A percentile compares a stretch with the other conserved stretches of the same genome.
Evolutionary conservation across 805 yeast genomes (phyloP).

Genomic region (Wickerhamiella nectarea): DNA sequence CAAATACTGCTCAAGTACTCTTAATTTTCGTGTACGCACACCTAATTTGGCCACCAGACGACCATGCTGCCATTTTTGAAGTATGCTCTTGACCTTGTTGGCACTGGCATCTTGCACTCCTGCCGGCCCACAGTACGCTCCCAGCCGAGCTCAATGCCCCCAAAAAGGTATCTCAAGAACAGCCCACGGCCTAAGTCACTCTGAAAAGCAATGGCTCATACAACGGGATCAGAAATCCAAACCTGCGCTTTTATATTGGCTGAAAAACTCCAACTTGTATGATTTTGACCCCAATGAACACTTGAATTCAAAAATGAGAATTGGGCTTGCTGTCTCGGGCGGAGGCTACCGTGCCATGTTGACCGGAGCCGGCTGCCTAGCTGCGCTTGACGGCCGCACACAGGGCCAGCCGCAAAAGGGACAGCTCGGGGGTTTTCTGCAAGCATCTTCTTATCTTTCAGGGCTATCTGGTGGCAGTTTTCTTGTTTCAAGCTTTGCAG

Average conservation of each 20-base stretch:
- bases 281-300: conserved; percentile 3
- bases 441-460: conserved; percentile 39
- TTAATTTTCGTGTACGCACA: no score
- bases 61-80: no score
- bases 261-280: not conserved
- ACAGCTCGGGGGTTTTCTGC: conserved; percentile 36
- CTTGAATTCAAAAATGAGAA: not conserved
- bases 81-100: no score
- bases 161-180: not conserved
- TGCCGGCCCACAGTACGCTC: not conserved
- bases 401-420: not conserved
- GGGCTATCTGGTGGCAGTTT: conserved; percentile 64
- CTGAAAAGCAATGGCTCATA: not conserved
- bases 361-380: conserved; percentile 6
- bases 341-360: conserved; percentile 10
- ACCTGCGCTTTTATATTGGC: not conserved
- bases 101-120: no score
- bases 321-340: conserved; percentile 8
- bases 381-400: conserved; percentile 7
- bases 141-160: not conserved
- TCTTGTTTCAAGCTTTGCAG: conserved; percentile 38
- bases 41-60: no score
- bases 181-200: not conserved
- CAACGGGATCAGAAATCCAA: not conserved
- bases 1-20: no score